Evolutionary conservation across 345 rosid genomes (phyloP), one percentile per base, ranked within the genome.

Genomic region (Dipteronia sinensis): DNA sequence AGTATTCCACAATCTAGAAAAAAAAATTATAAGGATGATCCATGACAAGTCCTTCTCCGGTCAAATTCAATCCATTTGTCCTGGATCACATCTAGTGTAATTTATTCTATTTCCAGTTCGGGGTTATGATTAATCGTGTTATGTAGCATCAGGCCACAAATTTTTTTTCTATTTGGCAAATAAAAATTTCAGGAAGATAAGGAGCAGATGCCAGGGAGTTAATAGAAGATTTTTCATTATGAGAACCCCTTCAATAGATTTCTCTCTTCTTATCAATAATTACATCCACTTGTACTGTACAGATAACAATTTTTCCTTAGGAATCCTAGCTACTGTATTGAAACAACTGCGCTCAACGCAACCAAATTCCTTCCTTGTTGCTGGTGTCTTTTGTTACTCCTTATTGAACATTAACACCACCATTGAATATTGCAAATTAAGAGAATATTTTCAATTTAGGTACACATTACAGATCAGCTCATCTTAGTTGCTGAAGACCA

Each of bases 101-200:
- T n/a, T 25, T 4, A 65, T 29, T 12, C 34, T 42, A 25, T 65
- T 65, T 65, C 19, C 6, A 25, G 27, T 16, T 31, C 22, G n/a
- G 2, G 10, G 10, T 20, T 56, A 3, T 56, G 25, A 56, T 56
- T 19, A 56, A 6, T 7, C 1, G 2, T 56, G 62, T n/a, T 25
- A 56, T 56, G 22, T n/a, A 19, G 22, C 62, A 56, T 56, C 6
- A 56, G 3, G 10, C 20, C 10, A 56, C 3, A 20, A 56, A 6
- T 56, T 17, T 17, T 56, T 56, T 56, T 56, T 5, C 62, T 17
- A 49, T 2, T 20, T 19, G 62, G 20, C 10, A 56, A 13, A 56
- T 56, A 49, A 40, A 42, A 44, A 1, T 72, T 64, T 47, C 77
- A 74, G 49, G 29, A 31, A 74, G 40, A 61, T 23, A 65, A 53